Evolutionary conservation across 2,329 filamentous ascomycete species (phyloP), one percentile per base, ranked within the genome.

Genomic region (Ceratocystiopsis sp.): DNA sequence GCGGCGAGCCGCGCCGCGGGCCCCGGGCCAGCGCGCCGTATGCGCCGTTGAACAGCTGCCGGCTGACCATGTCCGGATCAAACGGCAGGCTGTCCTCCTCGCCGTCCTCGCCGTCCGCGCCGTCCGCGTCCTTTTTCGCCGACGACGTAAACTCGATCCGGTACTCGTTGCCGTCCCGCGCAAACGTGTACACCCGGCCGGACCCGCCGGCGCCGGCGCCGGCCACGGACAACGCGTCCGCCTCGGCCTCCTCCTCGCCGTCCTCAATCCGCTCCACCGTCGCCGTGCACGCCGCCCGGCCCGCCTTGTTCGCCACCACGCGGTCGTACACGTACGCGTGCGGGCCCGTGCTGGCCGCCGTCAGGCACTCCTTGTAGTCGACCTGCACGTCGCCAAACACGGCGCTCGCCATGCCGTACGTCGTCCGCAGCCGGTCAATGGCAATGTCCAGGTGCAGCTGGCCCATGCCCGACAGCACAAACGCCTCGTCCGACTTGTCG

Each of bases 361-460:
- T 73, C 11, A 91, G 65, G 40, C 78, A 80, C 62, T 98, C 91
- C 43, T 93, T 80, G 61, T 96, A 98, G 51, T 93, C 86, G 47
- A 98, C 94, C 53, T 94, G 84, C 48, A 98, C 93, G 42, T 78
- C 79, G 13, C 89, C 87, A 66, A 94, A 94, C 64, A 78, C 48
- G 68, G 86, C 70, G 75, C 94, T 59, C 7, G 25, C 25, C 67
- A 71, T 85, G 58, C 91, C 93, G 62, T 95, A 80, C 55, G 93
- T 85, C 42, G 84, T 83, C 50, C 91, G 77, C 11, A 98, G 73
- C 37, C 87, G 75, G 59, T 96, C 84, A 41, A 85, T 69, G 0
- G 89, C 87, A 40, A 98, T 91, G 53, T 98, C 91, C 1, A 98
- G 69, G 59, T 98, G 91, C 25, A 98, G 71, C 54, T 93, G 85